phyloP scores from a whole-genome alignment of 2,329 filamentous ascomycete genomes.

The Alternaria burnsii region DNA sequence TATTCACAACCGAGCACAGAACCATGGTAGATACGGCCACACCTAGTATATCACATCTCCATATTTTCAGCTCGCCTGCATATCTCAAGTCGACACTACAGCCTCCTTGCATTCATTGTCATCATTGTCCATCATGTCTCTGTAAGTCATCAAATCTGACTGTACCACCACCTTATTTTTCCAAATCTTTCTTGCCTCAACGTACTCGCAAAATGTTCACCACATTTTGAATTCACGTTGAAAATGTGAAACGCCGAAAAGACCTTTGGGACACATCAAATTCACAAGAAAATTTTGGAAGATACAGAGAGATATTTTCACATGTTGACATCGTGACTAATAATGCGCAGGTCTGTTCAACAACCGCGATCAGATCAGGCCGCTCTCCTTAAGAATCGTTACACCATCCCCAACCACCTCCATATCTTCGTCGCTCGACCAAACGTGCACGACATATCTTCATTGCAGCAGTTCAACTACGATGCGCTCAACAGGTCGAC shows the following conservation, averaged over 20 bases:
- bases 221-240: neutral
- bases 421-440: neutral
- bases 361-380: neutral
- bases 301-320: neutral
- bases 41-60: neutral
- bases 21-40: neutral
- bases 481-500: neutral
- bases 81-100: neutral
- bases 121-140: neutral
- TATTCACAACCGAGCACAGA: neutral
- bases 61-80: neutral
- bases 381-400: neutral
- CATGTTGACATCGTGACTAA: neutral
- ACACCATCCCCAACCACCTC: neutral
- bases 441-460: neutral
- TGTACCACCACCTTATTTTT: neutral
- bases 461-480: neutral
- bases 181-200: neutral
- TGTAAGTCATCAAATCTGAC: neutral
- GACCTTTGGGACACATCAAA: neutral
- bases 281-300: fast-evolving
- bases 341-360: neutral
- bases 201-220: neutral
- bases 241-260: too few species aligned
- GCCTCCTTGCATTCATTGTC: neutral